Evolutionary conservation across 2,329 filamentous ascomycete genomes (phyloP).

Genomic region (Mycosphaerella sp.): DNA sequence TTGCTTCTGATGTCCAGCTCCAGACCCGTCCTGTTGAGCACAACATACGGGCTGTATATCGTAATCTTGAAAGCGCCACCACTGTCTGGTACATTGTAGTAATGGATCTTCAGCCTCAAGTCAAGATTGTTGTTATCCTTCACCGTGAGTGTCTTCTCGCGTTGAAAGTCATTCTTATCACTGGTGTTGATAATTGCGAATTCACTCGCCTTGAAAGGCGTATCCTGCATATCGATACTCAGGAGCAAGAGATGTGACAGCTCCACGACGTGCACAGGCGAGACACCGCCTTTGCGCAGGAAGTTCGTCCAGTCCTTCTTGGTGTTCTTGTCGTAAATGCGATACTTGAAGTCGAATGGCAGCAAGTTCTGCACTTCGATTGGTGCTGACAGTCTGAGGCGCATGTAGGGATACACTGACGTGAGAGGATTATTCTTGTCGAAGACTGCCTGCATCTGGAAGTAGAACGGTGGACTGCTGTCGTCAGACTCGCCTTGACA

Average conservation of each 20-base stretch:
- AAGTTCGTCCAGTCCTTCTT: constrained; percentile 99
- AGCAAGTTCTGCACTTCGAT: constrained; percentile 91
- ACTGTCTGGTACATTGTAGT: constrained; percentile 81
- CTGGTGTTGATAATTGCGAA: constrained; percentile 96
- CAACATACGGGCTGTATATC: constrained; percentile 88
- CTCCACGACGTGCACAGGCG: constrained; percentile 94
- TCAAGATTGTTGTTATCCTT: constrained; percentile 79
- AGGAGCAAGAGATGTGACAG: constrained; percentile 86
- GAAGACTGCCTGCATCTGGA: constrained; percentile 84
- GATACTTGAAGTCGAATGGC: constrained; percentile 98
- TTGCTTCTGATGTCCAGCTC: constrained; percentile 84
- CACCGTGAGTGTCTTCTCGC: constrained; percentile 70
- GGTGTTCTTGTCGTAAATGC: constrained; percentile 97
- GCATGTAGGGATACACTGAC: constrained; percentile 89
- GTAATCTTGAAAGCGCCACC: constrained; percentile 95
- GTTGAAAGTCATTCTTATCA: constrained; percentile 77
- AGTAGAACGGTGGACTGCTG: constrained; percentile 77
- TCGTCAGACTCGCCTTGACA: constrained; percentile 83
- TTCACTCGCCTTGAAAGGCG: constrained; percentile 86
- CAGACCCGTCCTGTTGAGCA: constrained; percentile 91
- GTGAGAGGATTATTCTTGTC: constrained; percentile 79
- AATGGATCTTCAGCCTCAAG: constrained; percentile 79
- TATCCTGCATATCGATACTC: constrained; percentile 95
- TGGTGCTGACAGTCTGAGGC: constrained; percentile 81
- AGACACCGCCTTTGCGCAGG: constrained; percentile 89